Conservation (phyloP, 768 basidiomycete genomes). For the Serendipita sp. region DNA sequence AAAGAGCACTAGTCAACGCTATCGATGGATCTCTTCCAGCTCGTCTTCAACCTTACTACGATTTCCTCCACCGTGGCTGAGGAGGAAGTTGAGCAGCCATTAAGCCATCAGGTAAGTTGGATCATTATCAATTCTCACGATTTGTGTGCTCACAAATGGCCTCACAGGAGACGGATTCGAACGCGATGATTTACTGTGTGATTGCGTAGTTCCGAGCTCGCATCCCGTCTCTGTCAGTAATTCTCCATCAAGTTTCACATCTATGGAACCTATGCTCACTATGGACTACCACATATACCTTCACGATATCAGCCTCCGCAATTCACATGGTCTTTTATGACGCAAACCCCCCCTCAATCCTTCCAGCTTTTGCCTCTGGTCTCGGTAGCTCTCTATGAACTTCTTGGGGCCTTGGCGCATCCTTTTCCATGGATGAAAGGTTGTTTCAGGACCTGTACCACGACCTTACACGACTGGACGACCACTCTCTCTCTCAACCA, state of each 20-base stretch:
- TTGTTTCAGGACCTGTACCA: neutral
- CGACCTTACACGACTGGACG: neutral
- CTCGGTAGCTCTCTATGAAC: neutral
- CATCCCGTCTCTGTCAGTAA: too few relatives aligned
- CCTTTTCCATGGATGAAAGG: neutral
- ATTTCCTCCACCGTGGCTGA: neutral
- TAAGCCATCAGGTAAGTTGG: neutral
- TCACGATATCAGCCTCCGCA: too few relatives aligned
- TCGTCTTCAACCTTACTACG: neutral
- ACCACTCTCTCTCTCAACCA: neutral
- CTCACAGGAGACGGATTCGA: too few relatives aligned
- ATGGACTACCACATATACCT: too few relatives aligned
- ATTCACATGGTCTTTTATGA: too few relatives aligned
- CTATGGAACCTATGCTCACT: too few relatives aligned
- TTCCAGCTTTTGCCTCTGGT: neutral
- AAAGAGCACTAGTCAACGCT: neutral
- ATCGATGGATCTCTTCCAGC: slow-evolving; percentile 3
- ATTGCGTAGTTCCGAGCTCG: neutral
- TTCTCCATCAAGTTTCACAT: too few relatives aligned
- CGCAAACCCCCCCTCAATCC: neutral
- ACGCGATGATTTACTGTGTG: neutral
- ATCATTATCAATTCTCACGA: neutral
- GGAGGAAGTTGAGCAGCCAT: slow-evolving; percentile 2
- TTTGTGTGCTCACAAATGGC: too few relatives aligned
- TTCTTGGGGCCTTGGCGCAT: neutral